Evolutionary conservation across 306 rosid species (phyloP), one percentile per base, ranked within the genome.

Genomic region (Dalbergia oliveri): DNA sequence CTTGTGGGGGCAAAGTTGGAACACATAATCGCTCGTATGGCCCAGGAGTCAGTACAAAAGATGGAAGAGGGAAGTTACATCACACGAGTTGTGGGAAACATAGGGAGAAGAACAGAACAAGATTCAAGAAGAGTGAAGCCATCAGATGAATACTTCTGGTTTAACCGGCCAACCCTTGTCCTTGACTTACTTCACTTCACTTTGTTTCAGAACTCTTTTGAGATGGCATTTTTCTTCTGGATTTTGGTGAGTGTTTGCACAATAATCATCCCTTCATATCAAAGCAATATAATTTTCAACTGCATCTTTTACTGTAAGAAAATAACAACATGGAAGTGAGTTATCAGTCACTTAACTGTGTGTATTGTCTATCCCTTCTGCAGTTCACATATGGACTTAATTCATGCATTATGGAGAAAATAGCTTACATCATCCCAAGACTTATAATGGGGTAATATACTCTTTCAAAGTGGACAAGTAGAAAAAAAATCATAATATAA

Each of bases 211-310:
- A 95, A 95, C 66, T 79, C 99, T 49, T 95, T 93, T 47, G 99
- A 95, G 91, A 90, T 95, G 6, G 99, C 98, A 14, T 93, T 95
- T 87, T 93, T 93, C 91, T 93, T 93, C 80, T 93, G 98, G 99
- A 91, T 95, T 77, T 93, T 75, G 98, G 98, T 95, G 83, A 78
- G 85, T 51, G 8, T 10, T 50, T n/a, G 18, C 59, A 64, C 39
- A 33, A 10, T 39, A 76, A 82, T 26, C 63, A 37, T 69, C 69
- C 44, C 54, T 50, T 51, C 78, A 76, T n/a, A 62, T 39, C 12
- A 75, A 66, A 59, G 18, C 60, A 75, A 68, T 45, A 69, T 35
- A 45, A 13, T 11, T 67, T 57, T 34, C 23, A 68, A n/a, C 3
- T 78, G 10, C 12, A 14, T 56, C 21, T 12, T 63, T 54, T 35